Conservation (phyloP, 1,284 basidiomycete species). For the Microbotryum intermedium region DNA sequence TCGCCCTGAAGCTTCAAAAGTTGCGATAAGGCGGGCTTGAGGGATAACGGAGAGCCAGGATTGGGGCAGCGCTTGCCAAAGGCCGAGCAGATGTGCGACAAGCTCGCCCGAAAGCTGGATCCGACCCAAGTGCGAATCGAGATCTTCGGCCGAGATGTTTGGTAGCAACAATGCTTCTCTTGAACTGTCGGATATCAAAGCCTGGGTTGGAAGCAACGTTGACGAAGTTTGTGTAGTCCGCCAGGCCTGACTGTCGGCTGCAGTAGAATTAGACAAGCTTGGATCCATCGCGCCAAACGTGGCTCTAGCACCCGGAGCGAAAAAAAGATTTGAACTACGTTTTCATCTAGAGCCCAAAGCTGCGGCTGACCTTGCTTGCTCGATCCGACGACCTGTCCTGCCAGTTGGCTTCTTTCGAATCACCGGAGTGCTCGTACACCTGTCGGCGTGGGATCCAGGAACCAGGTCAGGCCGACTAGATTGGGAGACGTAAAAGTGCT, state of each 20-base stretch:
- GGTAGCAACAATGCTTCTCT: not conserved
- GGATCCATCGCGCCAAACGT: slow-evolving; percentile 21
- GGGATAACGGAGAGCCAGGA: slow-evolving; percentile 22
- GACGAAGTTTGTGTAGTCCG: not conserved
- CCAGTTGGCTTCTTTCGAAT: slow-evolving; percentile 15
- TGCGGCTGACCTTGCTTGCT: slow-evolving; percentile 12
- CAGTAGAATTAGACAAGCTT: slow-evolving; percentile 6
- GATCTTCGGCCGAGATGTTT: not conserved
- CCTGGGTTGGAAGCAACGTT: not conserved
- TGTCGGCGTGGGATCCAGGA: not conserved
- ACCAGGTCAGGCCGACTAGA: not conserved
- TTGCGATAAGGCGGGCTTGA: slow-evolving; percentile 1
- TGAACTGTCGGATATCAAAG: not conserved
- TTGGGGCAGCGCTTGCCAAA: slow-evolving; percentile 19
- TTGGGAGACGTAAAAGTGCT: not conserved
- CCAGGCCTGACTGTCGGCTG: slow-evolving; percentile 16
- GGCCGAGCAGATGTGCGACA: slow-evolving; percentile 16
- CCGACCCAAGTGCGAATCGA: not conserved
- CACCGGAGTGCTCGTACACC: slow-evolving; percentile 16
- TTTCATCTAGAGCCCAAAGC: not conserved
- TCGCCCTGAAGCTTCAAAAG: slow-evolving; percentile 20
- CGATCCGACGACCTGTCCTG: slow-evolving; percentile 17
- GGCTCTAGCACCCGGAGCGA: not conserved
- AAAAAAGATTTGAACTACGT: too few relatives aligned
- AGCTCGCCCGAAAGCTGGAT: slow-evolving; percentile 7